A percentile compares a stretch with the other conserved stretches of the same genome.
Conservation (phyloP, 2,329 filamentous ascomycete genomes). For the Thelonectria rubi region DNA sequence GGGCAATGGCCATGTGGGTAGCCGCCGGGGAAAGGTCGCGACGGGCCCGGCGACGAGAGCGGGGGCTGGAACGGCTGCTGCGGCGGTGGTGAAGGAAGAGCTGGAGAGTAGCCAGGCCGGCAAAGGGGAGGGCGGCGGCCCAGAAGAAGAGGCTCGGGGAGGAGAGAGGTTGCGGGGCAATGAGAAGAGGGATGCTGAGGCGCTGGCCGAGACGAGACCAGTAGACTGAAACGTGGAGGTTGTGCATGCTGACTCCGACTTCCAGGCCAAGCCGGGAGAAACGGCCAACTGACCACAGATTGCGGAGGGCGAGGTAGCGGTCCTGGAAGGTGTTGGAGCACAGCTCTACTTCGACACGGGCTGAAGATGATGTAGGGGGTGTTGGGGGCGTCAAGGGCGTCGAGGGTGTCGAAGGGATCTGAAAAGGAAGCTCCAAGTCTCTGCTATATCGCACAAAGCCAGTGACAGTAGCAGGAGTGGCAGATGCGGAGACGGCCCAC, state of each 20-base stretch:
- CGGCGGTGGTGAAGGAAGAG: constrained; percentile 38
- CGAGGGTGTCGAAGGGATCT: constrained; percentile 26
- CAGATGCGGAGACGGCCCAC: constrained; percentile 54
- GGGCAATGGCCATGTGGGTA: constrained; percentile 43
- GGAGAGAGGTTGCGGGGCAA: constrained; percentile 45
- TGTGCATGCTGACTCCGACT: constrained; percentile 52
- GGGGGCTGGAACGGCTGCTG: constrained; percentile 7
- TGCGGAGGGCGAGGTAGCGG: constrained; percentile 54
- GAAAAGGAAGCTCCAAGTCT: constrained; percentile 45
- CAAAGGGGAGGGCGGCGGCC: constrained; percentile 51
- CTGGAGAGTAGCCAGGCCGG: constrained; percentile 51
- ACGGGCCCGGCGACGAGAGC: constrained; percentile 14
- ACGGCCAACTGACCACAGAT: constrained; percentile 52
- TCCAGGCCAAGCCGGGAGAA: constrained; percentile 57
- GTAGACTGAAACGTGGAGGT: constrained; percentile 57
- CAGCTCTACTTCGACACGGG: constrained; percentile 55
- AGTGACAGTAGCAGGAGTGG: constrained; percentile 40
- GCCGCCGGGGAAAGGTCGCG: constrained; percentile 20
- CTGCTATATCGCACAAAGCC: constrained; percentile 48
- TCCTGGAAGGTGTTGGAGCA: constrained; percentile 49
- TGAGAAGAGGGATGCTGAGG: constrained; percentile 54
- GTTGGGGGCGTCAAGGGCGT: constrained; percentile 20
- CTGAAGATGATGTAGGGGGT: constrained; percentile 26
- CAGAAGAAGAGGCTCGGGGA: constrained; percentile 49
- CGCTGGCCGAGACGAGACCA: constrained; percentile 58